Percentiles rank a stretch among this genome's conserved stretches.
phyloP scores from a whole-genome alignment of 2,329 filamentous ascomycete species.

The Fusarium solani-melongenae region DNA sequence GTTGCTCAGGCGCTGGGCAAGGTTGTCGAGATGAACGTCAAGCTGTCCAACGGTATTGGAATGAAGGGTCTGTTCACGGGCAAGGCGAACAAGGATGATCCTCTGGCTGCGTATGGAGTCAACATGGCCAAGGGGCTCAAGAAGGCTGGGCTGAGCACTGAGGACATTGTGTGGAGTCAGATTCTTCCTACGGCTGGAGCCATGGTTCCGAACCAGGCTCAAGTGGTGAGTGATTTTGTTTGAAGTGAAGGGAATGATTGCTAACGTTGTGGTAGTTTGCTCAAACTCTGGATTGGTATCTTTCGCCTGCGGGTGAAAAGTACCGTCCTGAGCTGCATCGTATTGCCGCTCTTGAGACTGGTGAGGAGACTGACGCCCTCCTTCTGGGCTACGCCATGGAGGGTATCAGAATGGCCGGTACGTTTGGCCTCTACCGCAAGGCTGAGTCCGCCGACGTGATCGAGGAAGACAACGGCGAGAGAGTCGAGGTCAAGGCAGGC shows the following conservation, averaged over 20 bases:
- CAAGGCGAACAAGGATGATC: conserved; percentile 62
- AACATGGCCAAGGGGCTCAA: conserved; percentile 73
- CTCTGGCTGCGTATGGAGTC: conserved; percentile 71
- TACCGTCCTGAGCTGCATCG: conserved; percentile 71
- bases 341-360: conserved; percentile 65
- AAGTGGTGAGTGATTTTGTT: conserved; percentile 64
- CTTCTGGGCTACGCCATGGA: conserved; percentile 79
- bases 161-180: conserved; percentile 78
- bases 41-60: conserved; percentile 59
- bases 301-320: conserved; percentile 64
- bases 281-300: conserved; percentile 78
- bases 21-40: conserved; percentile 73
- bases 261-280: conserved; percentile 65
- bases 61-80: conserved; percentile 62
- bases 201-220: conserved; percentile 76
- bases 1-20: conserved; percentile 69
- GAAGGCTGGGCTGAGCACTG: conserved; percentile 69
- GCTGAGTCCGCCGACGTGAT: conserved; percentile 59
- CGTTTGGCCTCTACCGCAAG: conserved; percentile 70
- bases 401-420: conserved; percentile 75
- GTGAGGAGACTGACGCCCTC: conserved; percentile 68
- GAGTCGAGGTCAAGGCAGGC: conserved; percentile 64
- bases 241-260: not conserved
- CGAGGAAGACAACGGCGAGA: conserved; percentile 61
- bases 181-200: conserved; percentile 75